Percentiles rank a stretch among this genome's conserved stretches.
Evolutionary conservation across 345 rosid species (phyloP).

Genomic region (Euphorbia tirucalli): DNA sequence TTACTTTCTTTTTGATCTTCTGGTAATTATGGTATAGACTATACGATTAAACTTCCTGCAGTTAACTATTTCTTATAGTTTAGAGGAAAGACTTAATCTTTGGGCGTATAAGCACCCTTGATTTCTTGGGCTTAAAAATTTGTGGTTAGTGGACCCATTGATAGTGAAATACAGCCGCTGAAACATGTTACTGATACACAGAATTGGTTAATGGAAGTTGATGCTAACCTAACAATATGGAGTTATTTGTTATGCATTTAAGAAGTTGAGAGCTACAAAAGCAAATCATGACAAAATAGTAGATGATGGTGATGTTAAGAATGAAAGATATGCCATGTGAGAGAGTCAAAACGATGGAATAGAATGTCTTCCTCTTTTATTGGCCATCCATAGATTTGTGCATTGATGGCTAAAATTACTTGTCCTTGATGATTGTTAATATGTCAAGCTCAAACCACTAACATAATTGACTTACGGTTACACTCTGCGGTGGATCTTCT

Average conservation of each 20-base stretch:
- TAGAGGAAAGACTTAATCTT: not conserved
- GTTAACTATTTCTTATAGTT: not conserved
- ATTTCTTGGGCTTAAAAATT: not conserved
- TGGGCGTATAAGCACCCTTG: not conserved
- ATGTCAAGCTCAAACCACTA: not conserved
- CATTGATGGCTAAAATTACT: constrained; percentile 4
- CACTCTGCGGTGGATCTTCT: not conserved
- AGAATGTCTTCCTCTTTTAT: not conserved
- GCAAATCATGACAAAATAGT: constrained; percentile 13
- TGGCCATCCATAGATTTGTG: not conserved
- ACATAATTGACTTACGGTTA: not conserved
- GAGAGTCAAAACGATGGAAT: not conserved
- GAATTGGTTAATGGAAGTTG: not conserved
- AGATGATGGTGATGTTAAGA: constrained; percentile 8
- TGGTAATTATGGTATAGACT: not conserved
- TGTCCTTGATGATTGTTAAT: not conserved
- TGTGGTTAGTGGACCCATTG: not conserved
- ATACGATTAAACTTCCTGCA: not conserved
- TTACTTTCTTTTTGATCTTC: too few relatives aligned
- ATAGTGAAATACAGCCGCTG: not conserved
- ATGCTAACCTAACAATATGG: constrained; percentile 13
- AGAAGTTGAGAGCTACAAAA: constrained; percentile 8
- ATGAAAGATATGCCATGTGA: constrained; percentile 11
- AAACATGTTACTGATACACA: constrained; percentile 5
- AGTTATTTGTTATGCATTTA: not conserved